Evolutionary conservation across 2,329 filamentous ascomycete genomes (phyloP), one percentile per base, ranked within the genome.

Genomic region (Escovopsis sp.): DNA sequence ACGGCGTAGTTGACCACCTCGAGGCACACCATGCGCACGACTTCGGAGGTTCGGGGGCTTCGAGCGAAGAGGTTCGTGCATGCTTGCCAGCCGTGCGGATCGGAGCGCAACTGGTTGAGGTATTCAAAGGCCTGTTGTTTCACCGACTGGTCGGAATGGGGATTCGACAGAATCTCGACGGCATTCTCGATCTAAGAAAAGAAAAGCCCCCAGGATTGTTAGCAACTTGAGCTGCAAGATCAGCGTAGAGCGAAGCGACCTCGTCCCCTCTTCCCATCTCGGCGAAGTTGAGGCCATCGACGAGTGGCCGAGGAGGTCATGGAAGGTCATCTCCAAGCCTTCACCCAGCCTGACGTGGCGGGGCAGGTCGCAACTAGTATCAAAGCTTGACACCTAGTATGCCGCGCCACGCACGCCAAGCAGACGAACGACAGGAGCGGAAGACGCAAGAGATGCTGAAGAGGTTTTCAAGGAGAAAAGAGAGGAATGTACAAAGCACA

Each of bases 1-100:
- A 95, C 78, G 38, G 87, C 86, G 65, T 84, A 86, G 64, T 94
- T 96, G 62, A 98, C 79, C 39, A 95, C 79, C 58, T 98, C 91
- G 48, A 98, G 75, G 48, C 84, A 85, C 46, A 91, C 83, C 58
- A 94, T 76, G 40, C 91, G 84, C 39, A 93, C 82, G 41, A 94
- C 79, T 51, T 95, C 88, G 49, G 82, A 79, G 40, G 80, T 68
- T 47, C 76, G 77, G 39, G 85, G 86, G 12, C 72, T 72, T 58
- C 84, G 78, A 42, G 79, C 84, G 66, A 96, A 96, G 51, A 98
- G 79, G 31, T 75, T 67, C 41, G 91, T 77, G 65, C 88, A 94
- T 53, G 85, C 77, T 62, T 94, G 87, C 85, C 89, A 94, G 62
- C 82, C 87, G 55, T 84, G 79, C 38, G 84, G 77, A 57, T 95